Percentiles rank a stretch among this genome's conserved stretches.
These are phyloP conservation scores for Wickerhamiella musiphila DNA, from an alignment of 805 yeast genomes.

Conservation along the genomic window DNA sequence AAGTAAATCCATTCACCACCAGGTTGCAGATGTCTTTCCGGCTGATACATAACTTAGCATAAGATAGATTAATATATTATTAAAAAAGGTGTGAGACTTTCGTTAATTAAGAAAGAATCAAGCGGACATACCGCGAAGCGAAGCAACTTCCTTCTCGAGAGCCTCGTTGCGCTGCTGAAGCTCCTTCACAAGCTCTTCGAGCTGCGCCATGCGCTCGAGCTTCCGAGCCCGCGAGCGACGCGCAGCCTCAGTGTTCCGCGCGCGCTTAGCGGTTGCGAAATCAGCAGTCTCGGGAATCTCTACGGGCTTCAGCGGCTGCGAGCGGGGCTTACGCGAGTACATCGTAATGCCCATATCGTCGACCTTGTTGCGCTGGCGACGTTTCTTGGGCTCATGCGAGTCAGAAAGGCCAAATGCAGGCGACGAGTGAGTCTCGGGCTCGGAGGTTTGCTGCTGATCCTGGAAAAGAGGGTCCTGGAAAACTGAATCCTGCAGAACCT, in stretches of 20 bases:
- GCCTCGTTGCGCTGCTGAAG: conserved; percentile 40
- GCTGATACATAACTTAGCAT: too few species aligned
- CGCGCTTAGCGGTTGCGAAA: conserved; percentile 45
- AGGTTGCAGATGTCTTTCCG: too few species aligned
- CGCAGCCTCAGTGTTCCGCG: conserved; percentile 90
- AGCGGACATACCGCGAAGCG: not conserved
- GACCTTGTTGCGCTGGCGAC: conserved; percentile 4
- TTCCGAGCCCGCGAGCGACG: conserved; percentile 89
- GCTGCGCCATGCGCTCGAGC: conserved; percentile 74
- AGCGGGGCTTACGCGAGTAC: conserved; percentile 63
- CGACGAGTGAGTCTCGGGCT: too few species aligned
- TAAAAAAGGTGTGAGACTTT: not conserved
- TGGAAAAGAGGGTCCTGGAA: too few species aligned
- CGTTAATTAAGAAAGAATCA: not conserved
- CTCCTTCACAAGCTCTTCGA: conserved; percentile 63
- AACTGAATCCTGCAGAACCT: too few species aligned
- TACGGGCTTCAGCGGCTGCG: conserved; percentile 55
- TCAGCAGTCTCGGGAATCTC: conserved; percentile 27
- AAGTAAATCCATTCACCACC: too few species aligned
- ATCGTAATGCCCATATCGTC: conserved; percentile 64
- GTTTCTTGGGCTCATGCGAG: not conserved
- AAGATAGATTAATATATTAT: not conserved
- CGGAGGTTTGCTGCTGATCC: too few species aligned
- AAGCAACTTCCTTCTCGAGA: conserved; percentile 43
- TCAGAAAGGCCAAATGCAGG: too few species aligned